Base-by-base conservation (phyloP, 768 basidiomycete genomes). In the Russula sp. region DNA sequence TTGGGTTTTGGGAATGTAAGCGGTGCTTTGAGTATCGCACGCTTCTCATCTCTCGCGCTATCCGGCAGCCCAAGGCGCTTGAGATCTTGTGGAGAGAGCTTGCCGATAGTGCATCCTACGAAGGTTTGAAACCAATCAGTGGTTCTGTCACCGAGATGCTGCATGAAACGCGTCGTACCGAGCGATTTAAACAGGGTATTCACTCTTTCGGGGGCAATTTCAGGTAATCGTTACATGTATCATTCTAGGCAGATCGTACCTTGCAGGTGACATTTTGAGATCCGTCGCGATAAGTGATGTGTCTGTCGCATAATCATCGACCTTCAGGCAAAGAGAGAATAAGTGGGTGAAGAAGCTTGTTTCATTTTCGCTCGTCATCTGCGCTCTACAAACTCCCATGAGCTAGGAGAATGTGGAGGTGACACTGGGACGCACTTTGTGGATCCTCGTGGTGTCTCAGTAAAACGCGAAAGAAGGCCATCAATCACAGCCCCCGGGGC, bases 221-320 rank as follows among this genome's bases (percentile, higher is more conserved):
- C 57, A 58, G 49, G 53, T 10, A 62, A 48, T 56, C 48, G 32
- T 40, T 6, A 51, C 14, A n/a, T n/a, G 9, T 4, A 39, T 57
- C 18, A 22, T 10, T 42, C 6, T 45, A 13, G 40, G 22, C 34
- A 45, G 20, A 13, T 77, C 89, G 65, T 69, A 96, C 94, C 84
- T 85, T 6, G 77, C 56, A 11, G 81, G 70, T 3, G 81, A 71
- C 78, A 92, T 82, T 66, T 80, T 83, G 7, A 98, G 74, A 74
- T 97, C 95, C 7, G 79, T 76, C 2, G 93, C 89, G 39, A 97
- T 75, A 34, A 80, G 70, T 2, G 79, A 76, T 0, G 86, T 79
- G 66, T 97, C 87, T 0, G 86, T 82, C 0, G 85, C 84, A 69
- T 84, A 96, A 57, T 85, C 83, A 66, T 97, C 94, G 7, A 94